phyloP scores from a whole-genome alignment of 352 stramenopile species.

The Phytopythium ostracodes region DNA sequence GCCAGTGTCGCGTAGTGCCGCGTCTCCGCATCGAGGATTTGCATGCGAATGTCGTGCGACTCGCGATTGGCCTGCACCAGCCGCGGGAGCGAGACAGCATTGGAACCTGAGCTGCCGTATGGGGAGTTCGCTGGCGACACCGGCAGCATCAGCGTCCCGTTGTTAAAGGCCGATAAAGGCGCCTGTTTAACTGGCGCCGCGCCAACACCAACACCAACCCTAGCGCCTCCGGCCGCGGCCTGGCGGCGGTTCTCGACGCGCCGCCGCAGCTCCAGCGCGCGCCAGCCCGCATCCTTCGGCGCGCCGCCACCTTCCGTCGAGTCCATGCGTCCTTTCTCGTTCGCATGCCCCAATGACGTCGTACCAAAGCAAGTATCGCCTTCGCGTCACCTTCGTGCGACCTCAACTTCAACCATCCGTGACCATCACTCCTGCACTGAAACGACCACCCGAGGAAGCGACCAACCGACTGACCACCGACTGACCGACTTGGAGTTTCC shows the following conservation, averaged over 20 bases:
- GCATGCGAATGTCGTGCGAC: constrained; percentile 42
- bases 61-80: constrained; percentile 37
- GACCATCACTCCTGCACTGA: constrained; percentile 21
- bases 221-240: background rate
- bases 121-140: background rate
- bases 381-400: constrained; percentile 34
- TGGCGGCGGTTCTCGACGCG: constrained; percentile 41
- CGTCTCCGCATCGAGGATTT: constrained; percentile 46
- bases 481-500: background rate
- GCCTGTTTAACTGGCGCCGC: background rate
- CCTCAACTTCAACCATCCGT: constrained; percentile 19
- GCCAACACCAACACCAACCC: background rate
- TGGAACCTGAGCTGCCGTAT: background rate
- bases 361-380: too few species aligned
- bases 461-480: background rate
- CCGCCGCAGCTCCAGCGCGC: constrained; percentile 43
- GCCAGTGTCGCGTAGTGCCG: constrained; percentile 34
- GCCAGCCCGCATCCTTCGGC: constrained; percentile 16
- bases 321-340: constrained; percentile 8
- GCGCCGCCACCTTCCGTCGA: background rate
- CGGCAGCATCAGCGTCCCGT: background rate
- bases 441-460: background rate
- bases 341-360: too few species aligned
- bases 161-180: background rate
- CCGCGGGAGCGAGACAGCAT: constrained; percentile 24